phyloP scores from a whole-genome alignment of 345 rosid genomes.

The Crucihimalaya himalaica region DNA sequence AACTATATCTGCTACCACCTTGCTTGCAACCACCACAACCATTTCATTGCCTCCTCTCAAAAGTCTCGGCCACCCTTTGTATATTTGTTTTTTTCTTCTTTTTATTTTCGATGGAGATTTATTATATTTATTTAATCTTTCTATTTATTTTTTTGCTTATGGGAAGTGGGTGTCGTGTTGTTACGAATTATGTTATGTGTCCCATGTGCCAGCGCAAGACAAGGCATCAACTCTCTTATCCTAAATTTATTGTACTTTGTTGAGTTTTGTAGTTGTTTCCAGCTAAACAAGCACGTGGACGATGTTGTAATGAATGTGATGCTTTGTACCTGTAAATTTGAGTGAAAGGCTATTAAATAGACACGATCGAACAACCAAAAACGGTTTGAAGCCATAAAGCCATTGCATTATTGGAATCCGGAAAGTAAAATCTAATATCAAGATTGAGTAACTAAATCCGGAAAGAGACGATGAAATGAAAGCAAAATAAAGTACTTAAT shows the following conservation, averaged over 20 bases:
- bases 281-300: conserved; percentile 30
- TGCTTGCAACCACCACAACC: conserved; percentile 28
- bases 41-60: conserved; percentile 13
- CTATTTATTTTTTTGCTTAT: conserved; percentile 29
- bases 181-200: conserved; percentile 24
- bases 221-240: conserved; percentile 38
- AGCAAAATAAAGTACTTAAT: not conserved
- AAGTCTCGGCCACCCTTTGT: conserved; percentile 35
- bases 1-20: conserved; percentile 26
- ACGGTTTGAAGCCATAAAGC: conserved; percentile 24
- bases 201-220: conserved; percentile 37
- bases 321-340: conserved; percentile 16
- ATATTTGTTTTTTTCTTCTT: conserved; percentile 12
- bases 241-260: conserved; percentile 30
- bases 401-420: not conserved
- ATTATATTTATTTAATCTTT: conserved; percentile 44
- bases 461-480: conserved; percentile 13
- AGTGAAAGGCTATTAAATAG: conserved; percentile 11
- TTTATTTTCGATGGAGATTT: conserved; percentile 25
- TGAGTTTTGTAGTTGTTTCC: conserved; percentile 33
- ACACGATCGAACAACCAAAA: conserved; percentile 24
- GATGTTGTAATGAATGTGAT: conserved; percentile 22
- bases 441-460: not conserved
- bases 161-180: conserved; percentile 6
- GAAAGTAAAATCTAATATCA: conserved; percentile 12